Conservation (phyloP, 73 alveolate species). For the Blepharisma japonicum region DNA sequence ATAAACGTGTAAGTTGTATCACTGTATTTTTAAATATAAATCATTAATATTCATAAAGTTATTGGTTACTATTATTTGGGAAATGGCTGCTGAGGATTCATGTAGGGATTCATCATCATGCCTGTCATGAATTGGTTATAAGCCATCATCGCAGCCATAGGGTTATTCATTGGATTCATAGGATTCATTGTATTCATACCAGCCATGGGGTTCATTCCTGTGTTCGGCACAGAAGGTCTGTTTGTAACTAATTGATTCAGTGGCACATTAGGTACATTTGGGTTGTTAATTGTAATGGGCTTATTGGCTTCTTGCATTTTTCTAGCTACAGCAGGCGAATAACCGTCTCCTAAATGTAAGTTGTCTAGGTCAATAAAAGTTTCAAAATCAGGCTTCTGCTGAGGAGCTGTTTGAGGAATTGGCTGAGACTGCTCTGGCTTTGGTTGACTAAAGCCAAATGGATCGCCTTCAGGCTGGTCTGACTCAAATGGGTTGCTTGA, state of each 20-base stretch:
- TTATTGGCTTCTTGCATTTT: conserved; percentile 9
- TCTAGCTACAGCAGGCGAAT: conserved; percentile 25
- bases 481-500: no score
- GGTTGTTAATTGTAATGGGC: background rate
- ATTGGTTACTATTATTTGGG: no score
- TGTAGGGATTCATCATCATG: conserved; percentile 20
- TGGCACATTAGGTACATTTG: conserved; percentile 25
- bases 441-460: background rate
- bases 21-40: no score
- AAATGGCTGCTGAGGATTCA: conserved; percentile 15
- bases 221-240: background rate
- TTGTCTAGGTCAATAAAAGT: background rate
- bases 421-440: background rate
- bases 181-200: conserved; percentile 16
- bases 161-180: conserved; percentile 12
- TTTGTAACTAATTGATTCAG: background rate
- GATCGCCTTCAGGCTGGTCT: no score
- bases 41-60: no score
- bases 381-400: background rate
- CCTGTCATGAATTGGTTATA: conserved; percentile 27
- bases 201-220: background rate
- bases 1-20: no score
- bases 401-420: background rate
- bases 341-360: background rate
- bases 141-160: conserved; percentile 14